Base-by-base conservation (phyloP, 2,329 filamentous ascomycete genomes). In the Grosmannia huntii region DNA sequence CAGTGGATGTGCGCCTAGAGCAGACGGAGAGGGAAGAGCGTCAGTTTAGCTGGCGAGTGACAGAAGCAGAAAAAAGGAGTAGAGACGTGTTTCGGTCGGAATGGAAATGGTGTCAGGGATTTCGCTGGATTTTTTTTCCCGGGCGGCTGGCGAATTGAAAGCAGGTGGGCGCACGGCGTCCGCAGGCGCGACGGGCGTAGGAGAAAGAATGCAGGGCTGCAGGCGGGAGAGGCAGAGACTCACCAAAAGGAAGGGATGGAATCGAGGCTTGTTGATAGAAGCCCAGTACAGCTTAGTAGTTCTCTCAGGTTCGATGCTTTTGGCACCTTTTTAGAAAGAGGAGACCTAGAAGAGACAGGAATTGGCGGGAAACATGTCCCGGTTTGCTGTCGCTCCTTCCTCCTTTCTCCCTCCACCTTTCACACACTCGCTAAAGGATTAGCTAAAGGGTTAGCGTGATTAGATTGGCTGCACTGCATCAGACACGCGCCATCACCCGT, bases 391-490 rank as follows among this genome's bases (percentile, higher is more conserved):
- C 51, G 57, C 33, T 58, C 57, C 46, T 58, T 58, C 57, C 52
- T 50, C 33, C 38, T 53, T 27, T 57, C 33, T 38, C 21, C 49
- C 27, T 57, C 28, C 46, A 38, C n/a, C 38, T 53, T 57, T 52
- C 25, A 28, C 36, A 44, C 36, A n/a, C 16, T 33, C 49, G 49
- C 50, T 28, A 25, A 12, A 55, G 33, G 51, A 41, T 31, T 51
- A 31, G 52, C 52, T 58, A 58, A 46, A n/a, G 31, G 49, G 28
- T 53, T 58, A 58, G 57, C 51, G 57, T 55, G 52, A 19, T 48
- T 12, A 27, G 44, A 55, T 52, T 25, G 51, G 38, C 25, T 48
- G 38, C 10, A 27, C 50, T 12, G 44, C 41, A 33, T 36, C 31
- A 51, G 27, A 55, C 56, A 53, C 56, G 57, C 57, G 52, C 52